phyloP scores from a whole-genome alignment of 2,329 filamentous ascomycete genomes.

The Ophiognomonia clavigignenti-juglandacearum region DNA sequence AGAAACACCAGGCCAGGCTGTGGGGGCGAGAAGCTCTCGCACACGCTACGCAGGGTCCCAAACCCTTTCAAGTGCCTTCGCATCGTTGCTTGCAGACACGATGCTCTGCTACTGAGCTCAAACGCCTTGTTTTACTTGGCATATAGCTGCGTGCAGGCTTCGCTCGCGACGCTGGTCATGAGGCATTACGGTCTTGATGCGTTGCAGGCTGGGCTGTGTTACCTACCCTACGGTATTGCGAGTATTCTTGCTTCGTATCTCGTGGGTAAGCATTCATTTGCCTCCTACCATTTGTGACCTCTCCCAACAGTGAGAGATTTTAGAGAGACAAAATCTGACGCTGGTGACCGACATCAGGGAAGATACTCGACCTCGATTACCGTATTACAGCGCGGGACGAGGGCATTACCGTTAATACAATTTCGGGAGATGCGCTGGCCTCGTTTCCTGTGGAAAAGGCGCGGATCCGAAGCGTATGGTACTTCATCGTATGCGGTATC shows the following conservation, averaged over 20 bases:
- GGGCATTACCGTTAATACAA: background rate
- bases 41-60: background rate
- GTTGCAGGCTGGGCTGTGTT: constrained; percentile 21
- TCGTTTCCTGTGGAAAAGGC: constrained; percentile 48
- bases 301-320: too few species aligned
- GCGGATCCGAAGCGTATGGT: constrained; percentile 26
- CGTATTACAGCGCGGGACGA: background rate
- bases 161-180: constrained; percentile 20
- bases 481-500: background rate
- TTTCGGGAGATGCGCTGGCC: constrained; percentile 35
- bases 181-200: constrained; percentile 21
- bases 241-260: constrained; percentile 20
- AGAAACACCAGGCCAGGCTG: background rate
- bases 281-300: too few species aligned
- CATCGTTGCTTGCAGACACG: constrained; percentile 16
- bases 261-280: background rate
- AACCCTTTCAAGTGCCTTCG: constrained; percentile 19
- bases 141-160: constrained; percentile 21
- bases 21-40: background rate
- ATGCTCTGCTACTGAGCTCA: constrained; percentile 18
- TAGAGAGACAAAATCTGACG: background rate
- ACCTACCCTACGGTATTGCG: constrained; percentile 22
- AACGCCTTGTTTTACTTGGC: constrained; percentile 18
- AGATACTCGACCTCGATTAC: background rate
- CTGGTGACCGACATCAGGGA: constrained; percentile 4